phyloP scores from a whole-genome alignment of 768 basidiomycete genomes.

The Austroboletus eburneus region DNA sequence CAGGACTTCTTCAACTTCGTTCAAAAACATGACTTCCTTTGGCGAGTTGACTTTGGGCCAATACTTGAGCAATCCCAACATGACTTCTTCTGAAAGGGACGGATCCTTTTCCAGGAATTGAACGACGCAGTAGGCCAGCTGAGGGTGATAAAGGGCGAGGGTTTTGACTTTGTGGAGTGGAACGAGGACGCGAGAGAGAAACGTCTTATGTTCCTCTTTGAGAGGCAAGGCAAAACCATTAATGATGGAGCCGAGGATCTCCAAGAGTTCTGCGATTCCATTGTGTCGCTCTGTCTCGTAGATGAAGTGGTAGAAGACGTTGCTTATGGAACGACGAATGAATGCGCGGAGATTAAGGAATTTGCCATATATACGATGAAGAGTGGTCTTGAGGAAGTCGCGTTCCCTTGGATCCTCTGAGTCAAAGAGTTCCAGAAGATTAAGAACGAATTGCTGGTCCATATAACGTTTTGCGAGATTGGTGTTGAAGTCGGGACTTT shows the following conservation, averaged over 20 bases:
- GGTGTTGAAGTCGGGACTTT: conserved; percentile 96
- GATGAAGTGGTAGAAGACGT: conserved; percentile 98
- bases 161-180: conserved; percentile 98
- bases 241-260: conserved; percentile 98
- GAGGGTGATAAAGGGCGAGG: conserved; percentile 98
- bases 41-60: conserved; percentile 99
- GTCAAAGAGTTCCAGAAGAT: conserved; percentile 96
- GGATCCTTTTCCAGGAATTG: conserved; percentile 98
- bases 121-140: conserved; percentile 97
- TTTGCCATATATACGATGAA: conserved; percentile 99
- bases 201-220: conserved; percentile 98
- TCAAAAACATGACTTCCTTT: conserved; percentile 99
- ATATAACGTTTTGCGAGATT: conserved; percentile 97
- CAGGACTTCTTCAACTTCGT: conserved; percentile 97
- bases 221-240: conserved; percentile 97
- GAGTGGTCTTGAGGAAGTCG: conserved; percentile 97
- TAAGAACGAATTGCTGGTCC: conserved; percentile 93
- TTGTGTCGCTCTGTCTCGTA: conserved; percentile 99
- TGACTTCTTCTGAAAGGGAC: conserved; percentile 88
- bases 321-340: conserved; percentile 98
- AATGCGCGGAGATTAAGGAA: conserved; percentile 98
- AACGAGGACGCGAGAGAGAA: conserved; percentile 89
- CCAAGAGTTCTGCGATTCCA: conserved; percentile 95
- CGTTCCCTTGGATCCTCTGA: conserved; percentile 98
- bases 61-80: conserved; percentile 91